These are phyloP conservation scores for Pichia occidentalis DNA, from an alignment of 805 yeast genomes.

Conservation along the genomic window DNA sequence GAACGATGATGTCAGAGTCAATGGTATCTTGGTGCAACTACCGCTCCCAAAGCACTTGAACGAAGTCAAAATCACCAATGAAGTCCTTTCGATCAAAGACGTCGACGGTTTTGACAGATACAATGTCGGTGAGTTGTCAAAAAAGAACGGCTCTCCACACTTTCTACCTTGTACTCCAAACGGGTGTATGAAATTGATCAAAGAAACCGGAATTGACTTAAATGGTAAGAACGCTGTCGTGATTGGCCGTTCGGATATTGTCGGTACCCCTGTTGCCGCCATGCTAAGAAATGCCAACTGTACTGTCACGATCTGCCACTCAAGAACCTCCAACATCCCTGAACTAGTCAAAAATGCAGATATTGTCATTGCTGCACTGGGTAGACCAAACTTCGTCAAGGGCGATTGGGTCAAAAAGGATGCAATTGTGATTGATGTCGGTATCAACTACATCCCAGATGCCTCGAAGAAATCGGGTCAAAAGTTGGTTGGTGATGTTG, in stretches of 20 bases:
- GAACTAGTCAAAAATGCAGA: constrained; percentile 54
- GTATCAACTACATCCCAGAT: constrained; percentile 71
- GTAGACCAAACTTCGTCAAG: constrained; percentile 61
- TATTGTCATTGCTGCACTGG: constrained; percentile 73
- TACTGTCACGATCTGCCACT: constrained; percentile 71
- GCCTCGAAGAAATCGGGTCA: constrained; percentile 59
- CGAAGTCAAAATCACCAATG: constrained; percentile 59
- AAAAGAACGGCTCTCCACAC: constrained; percentile 62
- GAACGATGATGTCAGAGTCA: constrained; percentile 53
- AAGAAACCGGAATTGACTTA: constrained; percentile 48
- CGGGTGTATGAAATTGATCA: constrained; percentile 63
- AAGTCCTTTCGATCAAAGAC: constrained; percentile 59
- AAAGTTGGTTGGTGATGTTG: constrained; percentile 74
- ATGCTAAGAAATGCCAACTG: constrained; percentile 66
- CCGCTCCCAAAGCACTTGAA: constrained; percentile 70
- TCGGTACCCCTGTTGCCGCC: constrained; percentile 74
- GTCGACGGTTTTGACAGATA: constrained; percentile 79
- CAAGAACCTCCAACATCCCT: constrained; percentile 48
- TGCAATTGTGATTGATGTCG: constrained; percentile 73
- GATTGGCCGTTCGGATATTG: constrained; percentile 79
- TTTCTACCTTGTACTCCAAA: constrained; percentile 82
- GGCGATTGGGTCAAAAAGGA: constrained; percentile 70
- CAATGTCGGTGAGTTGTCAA: constrained; percentile 72
- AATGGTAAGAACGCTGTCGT: constrained; percentile 75
- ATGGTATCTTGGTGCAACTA: constrained; percentile 70